Evolutionary conservation across 2,329 filamentous ascomycete species (phyloP), one percentile per base, ranked within the genome.

Genomic region (Ceratocystis albifundus): DNA sequence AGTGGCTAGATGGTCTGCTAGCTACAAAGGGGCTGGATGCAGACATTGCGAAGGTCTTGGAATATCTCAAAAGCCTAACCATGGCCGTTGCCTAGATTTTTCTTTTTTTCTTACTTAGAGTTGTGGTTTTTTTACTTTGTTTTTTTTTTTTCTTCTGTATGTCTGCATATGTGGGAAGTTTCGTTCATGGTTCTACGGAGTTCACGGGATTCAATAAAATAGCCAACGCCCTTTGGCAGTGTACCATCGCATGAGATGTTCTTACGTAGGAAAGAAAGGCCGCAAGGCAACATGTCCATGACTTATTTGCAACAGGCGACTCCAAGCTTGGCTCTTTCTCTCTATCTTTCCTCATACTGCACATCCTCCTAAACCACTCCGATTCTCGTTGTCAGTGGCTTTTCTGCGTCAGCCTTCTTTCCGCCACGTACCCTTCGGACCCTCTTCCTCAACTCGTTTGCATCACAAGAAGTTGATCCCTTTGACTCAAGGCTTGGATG

Each of bases 1-100:
- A 72, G 1, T 87, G 84, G 84, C 77, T 86, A 66, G 78, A 83
- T 63, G 74, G 73, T n/a, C 76, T 84, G 45, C 70, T 86, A 53
- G 76, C 72, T 1, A 71, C 78, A 59, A 75, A 79, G 41, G 77
- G 77, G 17, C 73, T 87, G 57, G 85, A 87, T 71, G 75, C 77
- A n/a, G 80, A 77, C 46, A 80, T 87, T 69, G 76, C 76, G 67
- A 78, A 76, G 6, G 84, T 87, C 1, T 69, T 87, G 69, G 77
- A 82, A 70, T 78, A 82, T 70, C 83, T 79, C 0, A 80, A 76
- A 73, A 66, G 66, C 8, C 30, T 67, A 5, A 28, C 25, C 41
- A 15, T 48, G 22, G 25, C 36, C 41, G 20, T 48, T 32, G 48
- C 25, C 44, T 57, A 44, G 17, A 41, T 30, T 61, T 30, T 61